A percentile compares a stretch with the other conserved stretches of the same genome.
Evolutionary conservation across 2,329 filamentous ascomycete species (phyloP).

Genomic region (Monilinia aucupariae): DNA sequence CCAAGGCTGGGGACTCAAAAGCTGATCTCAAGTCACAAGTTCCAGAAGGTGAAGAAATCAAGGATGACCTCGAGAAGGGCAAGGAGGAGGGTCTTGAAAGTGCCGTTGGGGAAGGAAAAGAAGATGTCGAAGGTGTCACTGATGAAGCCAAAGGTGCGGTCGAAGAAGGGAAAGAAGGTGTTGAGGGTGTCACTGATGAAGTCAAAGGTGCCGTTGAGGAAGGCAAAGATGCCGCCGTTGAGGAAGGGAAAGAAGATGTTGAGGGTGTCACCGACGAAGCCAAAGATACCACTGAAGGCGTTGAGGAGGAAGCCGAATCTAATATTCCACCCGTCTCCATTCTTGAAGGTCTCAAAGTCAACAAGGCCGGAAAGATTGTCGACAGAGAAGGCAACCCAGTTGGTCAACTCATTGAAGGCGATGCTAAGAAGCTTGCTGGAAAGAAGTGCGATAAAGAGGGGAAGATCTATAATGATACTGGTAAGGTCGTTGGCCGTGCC

Average conservation of each 20-base stretch:
- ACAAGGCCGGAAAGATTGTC: slow-evolving; percentile 52
- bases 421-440: slow-evolving; percentile 58
- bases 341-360: slow-evolving; percentile 49
- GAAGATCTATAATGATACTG: slow-evolving; percentile 65
- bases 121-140: slow-evolving; percentile 24
- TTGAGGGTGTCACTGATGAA: slow-evolving; percentile 19
- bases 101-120: slow-evolving; percentile 21
- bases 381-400: slow-evolving; percentile 41
- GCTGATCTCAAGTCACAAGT: slow-evolving; percentile 8
- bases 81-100: slow-evolving; percentile 33
- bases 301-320: slow-evolving; percentile 51
- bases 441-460: slow-evolving; percentile 61
- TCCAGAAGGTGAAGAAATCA: slow-evolving; percentile 1
- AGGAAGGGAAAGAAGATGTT: slow-evolving; percentile 29
- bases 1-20: slow-evolving; percentile 2
- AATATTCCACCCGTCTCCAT: slow-evolving; percentile 28
- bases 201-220: slow-evolving; percentile 1
- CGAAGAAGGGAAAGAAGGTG: slow-evolving; percentile 33
- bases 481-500: slow-evolving; percentile 60
- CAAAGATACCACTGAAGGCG: slow-evolving; percentile 27
- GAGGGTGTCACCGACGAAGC: background rate
- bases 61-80: background rate
- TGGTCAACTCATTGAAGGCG: slow-evolving; percentile 60
- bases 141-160: background rate
- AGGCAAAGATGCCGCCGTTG: slow-evolving; percentile 29